Evolutionary conservation across 1,284 basidiomycete genomes (phyloP).

Genomic region (Puccinia triticina): DNA sequence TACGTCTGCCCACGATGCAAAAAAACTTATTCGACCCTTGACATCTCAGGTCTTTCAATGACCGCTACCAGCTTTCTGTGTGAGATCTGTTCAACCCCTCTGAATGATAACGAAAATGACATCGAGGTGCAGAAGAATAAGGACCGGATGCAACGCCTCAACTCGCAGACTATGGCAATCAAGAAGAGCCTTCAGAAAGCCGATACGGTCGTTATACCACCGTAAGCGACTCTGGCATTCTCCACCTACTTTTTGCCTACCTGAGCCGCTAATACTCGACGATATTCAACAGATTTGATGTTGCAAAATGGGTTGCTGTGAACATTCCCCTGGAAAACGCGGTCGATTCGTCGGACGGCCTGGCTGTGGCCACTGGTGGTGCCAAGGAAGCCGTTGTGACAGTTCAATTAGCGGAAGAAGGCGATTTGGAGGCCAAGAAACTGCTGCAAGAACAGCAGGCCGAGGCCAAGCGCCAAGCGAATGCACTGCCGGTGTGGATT

Average conservation of each 20-base stretch:
- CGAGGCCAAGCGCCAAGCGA: conserved; percentile 49
- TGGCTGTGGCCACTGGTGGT: conserved; percentile 50
- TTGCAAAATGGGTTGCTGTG: conserved; percentile 46
- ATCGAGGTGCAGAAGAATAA: conserved; percentile 80
- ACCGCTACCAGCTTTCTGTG: conserved; percentile 69
- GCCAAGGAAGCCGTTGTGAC: conserved; percentile 48
- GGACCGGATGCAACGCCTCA: conserved; percentile 93
- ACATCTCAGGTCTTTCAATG: conserved; percentile 75
- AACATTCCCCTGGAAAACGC: conserved; percentile 39
- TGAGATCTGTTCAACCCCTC: conserved; percentile 70
- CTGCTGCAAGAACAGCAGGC: conserved; percentile 43
- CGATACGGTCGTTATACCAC: conserved; percentile 81
- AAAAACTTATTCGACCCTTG: conserved; percentile 80
- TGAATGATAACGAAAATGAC: conserved; percentile 88
- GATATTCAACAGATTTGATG: conserved; percentile 38
- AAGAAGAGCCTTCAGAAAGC: conserved; percentile 83
- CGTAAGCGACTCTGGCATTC: conserved; percentile 54
- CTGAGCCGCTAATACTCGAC: neutral
- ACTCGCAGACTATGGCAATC: conserved; percentile 83
- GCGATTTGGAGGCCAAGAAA: conserved; percentile 44
- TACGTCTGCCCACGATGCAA: conserved; percentile 91
- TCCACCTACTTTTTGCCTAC: no score
- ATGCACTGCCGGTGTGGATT: conserved; percentile 51
- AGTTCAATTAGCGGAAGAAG: conserved; percentile 46
- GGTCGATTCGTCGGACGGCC: conserved; percentile 39